Evolutionary conservation across 2,329 filamentous ascomycete genomes (phyloP).

Genomic region (Nigrograna mackinnonii): DNA sequence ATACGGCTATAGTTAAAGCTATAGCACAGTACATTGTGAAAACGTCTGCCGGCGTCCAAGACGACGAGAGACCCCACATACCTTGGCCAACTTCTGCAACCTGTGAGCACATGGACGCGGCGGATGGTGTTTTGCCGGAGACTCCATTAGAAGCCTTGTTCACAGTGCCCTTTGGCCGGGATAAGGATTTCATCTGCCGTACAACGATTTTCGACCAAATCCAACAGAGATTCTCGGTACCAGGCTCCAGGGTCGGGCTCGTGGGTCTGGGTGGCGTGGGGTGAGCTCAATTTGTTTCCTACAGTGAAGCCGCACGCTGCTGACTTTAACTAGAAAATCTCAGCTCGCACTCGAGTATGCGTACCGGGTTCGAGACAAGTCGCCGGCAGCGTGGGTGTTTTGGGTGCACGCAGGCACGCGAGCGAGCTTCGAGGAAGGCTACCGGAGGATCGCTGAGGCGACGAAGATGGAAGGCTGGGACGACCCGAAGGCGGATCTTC

Average conservation of each 20-base stretch:
- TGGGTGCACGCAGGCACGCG: constrained; percentile 30
- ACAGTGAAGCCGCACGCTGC: not conserved
- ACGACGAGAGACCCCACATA: too few relatives aligned
- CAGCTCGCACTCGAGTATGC: constrained; percentile 25
- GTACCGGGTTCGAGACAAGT: constrained; percentile 17
- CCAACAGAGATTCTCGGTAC: too few relatives aligned
- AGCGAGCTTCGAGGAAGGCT: constrained; percentile 25
- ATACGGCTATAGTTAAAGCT: too few relatives aligned
- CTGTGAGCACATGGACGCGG: too few relatives aligned
- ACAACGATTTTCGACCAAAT: too few relatives aligned
- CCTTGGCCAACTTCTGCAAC: too few relatives aligned
- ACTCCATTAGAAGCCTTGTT: too few relatives aligned
- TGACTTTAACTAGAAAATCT: constrained; percentile 14
- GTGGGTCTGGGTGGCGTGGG: constrained; percentile 1
- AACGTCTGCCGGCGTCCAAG: too few relatives aligned
- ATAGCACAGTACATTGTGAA: too few relatives aligned
- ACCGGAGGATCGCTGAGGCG: constrained; percentile 24
- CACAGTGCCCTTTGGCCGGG: constrained; percentile 7
- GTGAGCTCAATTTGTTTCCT: not conserved
- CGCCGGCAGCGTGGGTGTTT: constrained; percentile 25
- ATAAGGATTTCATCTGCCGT: constrained; percentile 11
- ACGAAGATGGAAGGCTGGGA: constrained; percentile 23
- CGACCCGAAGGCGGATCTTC: constrained; percentile 23
- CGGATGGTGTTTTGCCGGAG: too few relatives aligned
- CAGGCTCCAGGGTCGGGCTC: too few relatives aligned